phyloP scores from a whole-genome alignment of 2,329 filamentous ascomycete species.

The Cladosporium sp. region DNA sequence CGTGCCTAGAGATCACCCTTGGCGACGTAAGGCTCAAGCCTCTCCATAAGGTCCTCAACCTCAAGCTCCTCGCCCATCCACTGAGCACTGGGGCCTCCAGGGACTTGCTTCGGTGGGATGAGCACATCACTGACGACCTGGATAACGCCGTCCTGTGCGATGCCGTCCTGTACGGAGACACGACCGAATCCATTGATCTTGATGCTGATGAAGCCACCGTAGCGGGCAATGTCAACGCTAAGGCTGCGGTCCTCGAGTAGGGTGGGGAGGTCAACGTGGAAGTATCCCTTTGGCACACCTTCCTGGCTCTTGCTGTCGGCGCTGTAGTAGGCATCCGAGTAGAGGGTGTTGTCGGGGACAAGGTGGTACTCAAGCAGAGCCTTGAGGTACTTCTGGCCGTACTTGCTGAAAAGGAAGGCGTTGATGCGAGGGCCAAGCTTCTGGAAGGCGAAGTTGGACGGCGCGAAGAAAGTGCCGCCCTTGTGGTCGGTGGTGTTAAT shows the following conservation, averaged over 20 bases:
- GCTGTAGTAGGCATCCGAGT: constrained; percentile 78
- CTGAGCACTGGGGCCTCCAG: constrained; percentile 39
- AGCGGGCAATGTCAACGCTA: constrained; percentile 68
- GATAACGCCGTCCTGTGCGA: constrained; percentile 78
- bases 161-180: constrained; percentile 67
- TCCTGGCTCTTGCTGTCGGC: constrained; percentile 33
- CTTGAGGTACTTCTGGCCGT: constrained; percentile 72
- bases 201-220: constrained; percentile 68
- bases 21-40: constrained; percentile 50
- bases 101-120: constrained; percentile 68
- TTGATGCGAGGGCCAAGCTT: constrained; percentile 72
- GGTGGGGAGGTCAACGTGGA: constrained; percentile 71
- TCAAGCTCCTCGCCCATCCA: constrained; percentile 54
- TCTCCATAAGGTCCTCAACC: constrained; percentile 62
- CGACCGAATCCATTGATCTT: constrained; percentile 71
- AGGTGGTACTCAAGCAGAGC: constrained; percentile 79
- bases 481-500: constrained; percentile 55
- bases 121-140: constrained; percentile 73
- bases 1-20: constrained; percentile 31
- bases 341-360: constrained; percentile 71
- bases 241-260: constrained; percentile 66
- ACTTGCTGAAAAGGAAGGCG: constrained; percentile 79
- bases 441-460: constrained; percentile 76
- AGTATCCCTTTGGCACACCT: constrained; percentile 50
- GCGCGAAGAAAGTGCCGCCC: constrained; percentile 78